Conservation (phyloP, 768 basidiomycete genomes). For the Termitomyces sp. region DNA sequence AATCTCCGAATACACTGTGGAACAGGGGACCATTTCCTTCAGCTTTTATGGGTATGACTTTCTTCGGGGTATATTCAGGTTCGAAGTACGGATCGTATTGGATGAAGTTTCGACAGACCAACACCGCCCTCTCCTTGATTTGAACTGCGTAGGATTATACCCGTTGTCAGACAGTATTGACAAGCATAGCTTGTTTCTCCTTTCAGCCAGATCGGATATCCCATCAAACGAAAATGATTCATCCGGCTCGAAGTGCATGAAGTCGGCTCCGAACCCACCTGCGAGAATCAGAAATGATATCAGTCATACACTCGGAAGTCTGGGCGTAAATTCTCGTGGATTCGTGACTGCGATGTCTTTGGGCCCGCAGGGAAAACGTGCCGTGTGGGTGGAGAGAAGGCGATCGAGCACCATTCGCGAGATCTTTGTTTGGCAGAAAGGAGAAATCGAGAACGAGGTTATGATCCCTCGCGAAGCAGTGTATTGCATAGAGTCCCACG, state of each 20-base stretch:
- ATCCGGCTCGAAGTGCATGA: background rate
- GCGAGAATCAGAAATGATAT: background rate
- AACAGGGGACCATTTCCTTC: conserved; percentile 15
- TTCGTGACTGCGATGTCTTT: conserved; percentile 46
- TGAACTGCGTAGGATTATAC: conserved; percentile 38
- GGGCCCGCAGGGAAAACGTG: conserved; percentile 44
- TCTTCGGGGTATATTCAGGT: conserved; percentile 48
- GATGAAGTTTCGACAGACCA: background rate
- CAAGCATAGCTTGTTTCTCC: conserved; percentile 5
- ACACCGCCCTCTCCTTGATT: conserved; percentile 25
- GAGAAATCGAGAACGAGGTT: background rate
- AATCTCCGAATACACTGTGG: conserved; percentile 25
- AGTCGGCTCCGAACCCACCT: background rate
- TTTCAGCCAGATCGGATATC: background rate
- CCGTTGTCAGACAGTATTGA: conserved; percentile 27
- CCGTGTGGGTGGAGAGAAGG: conserved; percentile 51
- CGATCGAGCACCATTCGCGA: conserved; percentile 35
- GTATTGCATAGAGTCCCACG: conserved; percentile 28
- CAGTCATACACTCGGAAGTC: background rate
- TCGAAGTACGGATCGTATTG: conserved; percentile 25
- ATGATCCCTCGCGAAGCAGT: conserved; percentile 26
- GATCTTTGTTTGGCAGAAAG: conserved; percentile 36
- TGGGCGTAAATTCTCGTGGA: conserved; percentile 25
- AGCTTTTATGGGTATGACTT: conserved; percentile 41
- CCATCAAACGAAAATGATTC: background rate